Percentiles rank a stretch among this genome's conserved stretches.
These are phyloP conservation scores for Gremmenia infestans DNA, from an alignment of 2,329 filamentous ascomycete genomes.

Conservation along the genomic window DNA sequence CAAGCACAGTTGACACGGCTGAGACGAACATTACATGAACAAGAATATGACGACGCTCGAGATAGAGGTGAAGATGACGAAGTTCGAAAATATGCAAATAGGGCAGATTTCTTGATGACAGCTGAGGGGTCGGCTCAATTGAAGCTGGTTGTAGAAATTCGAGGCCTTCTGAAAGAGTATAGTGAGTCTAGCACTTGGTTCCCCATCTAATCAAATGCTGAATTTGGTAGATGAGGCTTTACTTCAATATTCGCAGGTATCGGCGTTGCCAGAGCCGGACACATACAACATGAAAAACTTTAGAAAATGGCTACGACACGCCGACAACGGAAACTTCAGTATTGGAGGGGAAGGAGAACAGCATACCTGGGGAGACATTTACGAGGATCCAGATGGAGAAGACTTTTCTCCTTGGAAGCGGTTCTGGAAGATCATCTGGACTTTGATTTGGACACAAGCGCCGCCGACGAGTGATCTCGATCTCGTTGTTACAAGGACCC, in stretches of 20 bases:
- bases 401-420: background rate
- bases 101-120: background rate
- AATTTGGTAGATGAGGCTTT: conserved; percentile 5
- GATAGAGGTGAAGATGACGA: background rate
- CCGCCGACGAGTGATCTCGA: background rate
- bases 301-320: conserved; percentile 1
- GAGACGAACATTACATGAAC: background rate
- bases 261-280: conserved; percentile 5
- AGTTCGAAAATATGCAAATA: background rate
- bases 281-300: conserved; percentile 2
- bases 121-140: background rate
- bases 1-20: conserved; percentile 5
- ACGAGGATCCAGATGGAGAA: background rate
- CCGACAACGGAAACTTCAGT: background rate
- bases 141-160: background rate
- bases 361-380: conserved; percentile 5
- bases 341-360: conserved; percentile 1
- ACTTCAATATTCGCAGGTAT: conserved; percentile 10
- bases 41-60: conserved; percentile 3
- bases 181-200: background rate
- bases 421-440: conserved; percentile 1
- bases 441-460: conserved; percentile 3
- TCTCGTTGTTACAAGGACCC: background rate
- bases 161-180: conserved; percentile 7
- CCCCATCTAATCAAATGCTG: too few species aligned